These are phyloP conservation scores for Aspergillus alliaceus DNA, from an alignment of 2,329 filamentous ascomycete species.

Conservation along the genomic window DNA sequence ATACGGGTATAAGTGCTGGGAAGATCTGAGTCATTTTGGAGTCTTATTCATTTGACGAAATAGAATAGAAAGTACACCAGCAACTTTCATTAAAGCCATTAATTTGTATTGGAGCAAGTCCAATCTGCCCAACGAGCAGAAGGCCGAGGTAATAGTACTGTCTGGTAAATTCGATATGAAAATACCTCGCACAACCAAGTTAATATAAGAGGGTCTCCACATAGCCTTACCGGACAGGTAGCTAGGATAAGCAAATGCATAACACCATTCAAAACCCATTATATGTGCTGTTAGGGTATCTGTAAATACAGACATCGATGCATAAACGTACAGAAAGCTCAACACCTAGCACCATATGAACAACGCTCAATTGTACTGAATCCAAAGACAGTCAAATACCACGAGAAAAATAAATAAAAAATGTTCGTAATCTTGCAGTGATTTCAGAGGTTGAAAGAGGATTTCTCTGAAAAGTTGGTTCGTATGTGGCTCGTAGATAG, in stretches of 20 bases:
- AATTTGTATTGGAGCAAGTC: not conserved
- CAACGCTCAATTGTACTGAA: slow-evolving; percentile 8
- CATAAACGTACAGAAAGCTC: slow-evolving; percentile 8
- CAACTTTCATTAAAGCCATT: not conserved
- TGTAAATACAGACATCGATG: slow-evolving; percentile 22
- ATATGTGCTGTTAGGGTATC: slow-evolving; percentile 23
- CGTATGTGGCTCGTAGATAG: slow-evolving; percentile 1
- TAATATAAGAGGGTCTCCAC: not conserved
- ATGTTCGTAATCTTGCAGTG: not conserved
- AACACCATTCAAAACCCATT: slow-evolving; percentile 11
- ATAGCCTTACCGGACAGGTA: not conserved
- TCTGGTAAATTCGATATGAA: too few species aligned
- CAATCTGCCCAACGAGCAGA: not conserved
- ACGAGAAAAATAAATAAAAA: not conserved
- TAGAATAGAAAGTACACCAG: not conserved
- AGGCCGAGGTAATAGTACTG: not conserved
- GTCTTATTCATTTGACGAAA: too few species aligned
- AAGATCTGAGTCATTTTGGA: too few species aligned
- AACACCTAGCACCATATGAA: slow-evolving; percentile 2
- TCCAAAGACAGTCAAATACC: slow-evolving; percentile 3
- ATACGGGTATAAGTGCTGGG: too few species aligned
- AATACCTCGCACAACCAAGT: too few species aligned
- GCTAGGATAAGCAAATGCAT: not conserved
- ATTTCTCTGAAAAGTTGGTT: not conserved
- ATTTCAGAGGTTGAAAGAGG: not conserved